Conservation (phyloP, 768 basidiomycete species). For the Ramaria sp. region DNA sequence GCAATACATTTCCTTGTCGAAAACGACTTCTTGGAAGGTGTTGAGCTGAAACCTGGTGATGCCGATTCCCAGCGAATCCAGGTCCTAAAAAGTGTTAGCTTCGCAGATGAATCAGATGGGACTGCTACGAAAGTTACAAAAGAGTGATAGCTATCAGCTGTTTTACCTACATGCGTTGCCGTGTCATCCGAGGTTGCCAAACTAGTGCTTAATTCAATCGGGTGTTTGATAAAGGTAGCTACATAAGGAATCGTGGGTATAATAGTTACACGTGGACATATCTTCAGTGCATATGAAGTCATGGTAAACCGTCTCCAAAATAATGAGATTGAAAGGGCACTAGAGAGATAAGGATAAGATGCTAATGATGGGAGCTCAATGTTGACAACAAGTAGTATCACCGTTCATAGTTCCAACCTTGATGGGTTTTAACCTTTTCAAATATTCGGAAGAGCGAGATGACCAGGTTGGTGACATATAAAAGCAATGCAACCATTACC, state of each 20-base stretch:
- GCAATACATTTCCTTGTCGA: slow-evolving; percentile 84
- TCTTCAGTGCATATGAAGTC: neutral
- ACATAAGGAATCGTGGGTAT: neutral
- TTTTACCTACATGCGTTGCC: neutral
- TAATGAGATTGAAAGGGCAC: neutral
- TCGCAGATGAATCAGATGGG: neutral
- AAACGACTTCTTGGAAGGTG: slow-evolving; percentile 74
- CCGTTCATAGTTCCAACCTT: slow-evolving; percentile 1
- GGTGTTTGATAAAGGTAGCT: neutral
- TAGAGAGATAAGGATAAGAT: neutral
- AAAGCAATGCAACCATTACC: slow-evolving; percentile 63
- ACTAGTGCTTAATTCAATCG: neutral
- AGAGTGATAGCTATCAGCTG: neutral
- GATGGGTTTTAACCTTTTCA: slow-evolving; percentile 60
- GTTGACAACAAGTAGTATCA: neutral
- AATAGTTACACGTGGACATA: neutral
- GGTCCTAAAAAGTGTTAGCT: slow-evolving; percentile 27
- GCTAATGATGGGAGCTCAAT: neutral
- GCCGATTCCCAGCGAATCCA: slow-evolving; percentile 52
- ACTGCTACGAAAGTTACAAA: neutral
- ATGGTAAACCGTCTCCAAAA: neutral
- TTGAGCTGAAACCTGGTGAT: slow-evolving; percentile 75
- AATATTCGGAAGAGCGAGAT: slow-evolving; percentile 82
- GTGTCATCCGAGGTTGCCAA: neutral
- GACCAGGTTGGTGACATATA: slow-evolving; percentile 76